Base-by-base conservation (phyloP, 495 filamentous ascomycete species). In the Podospora sp. region DNA sequence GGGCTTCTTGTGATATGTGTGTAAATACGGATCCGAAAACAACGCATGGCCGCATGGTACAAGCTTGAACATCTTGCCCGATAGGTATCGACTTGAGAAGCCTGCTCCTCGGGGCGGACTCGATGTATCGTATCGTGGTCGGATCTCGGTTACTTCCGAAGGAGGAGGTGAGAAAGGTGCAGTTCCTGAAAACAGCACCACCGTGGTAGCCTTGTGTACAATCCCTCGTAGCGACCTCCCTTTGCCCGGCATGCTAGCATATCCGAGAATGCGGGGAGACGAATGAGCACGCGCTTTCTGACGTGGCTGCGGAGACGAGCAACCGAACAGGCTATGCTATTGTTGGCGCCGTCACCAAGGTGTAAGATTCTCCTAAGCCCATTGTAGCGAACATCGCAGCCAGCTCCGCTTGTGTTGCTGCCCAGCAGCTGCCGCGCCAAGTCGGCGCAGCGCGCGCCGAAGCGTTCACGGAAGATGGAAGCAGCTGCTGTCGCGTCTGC, bases 101-200 rank as follows among this genome's bases (percentile, higher is more conserved):
- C 40, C 40, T 46, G 40, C 40, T 18, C 12, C 33, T 46, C 9
- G 40, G 40, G 40, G 40, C 16, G 40, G 40, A 46, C 11, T 46
- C 9, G 2, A 14, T 46, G 11, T 14, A 18, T 46, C 21, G 56
- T 59, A 3, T 2, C 26, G 6, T 12, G 20, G 20, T 33, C 24
- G 26, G 8, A 33, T 59, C 56, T 59, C 56, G 56, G 56, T 59
- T 59, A 25, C n/a, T 59, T 33, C 56, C 56, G 56, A 59, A 16
- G 16, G 24, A 22, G 24, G 14, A 55, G 21, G 14, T 55, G 20
- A 55, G 24, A 55, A 22, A n/a, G n/a, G 7, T 16, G 9, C 14
- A 55, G 16, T 20, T 11, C 52, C 52, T 22, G 16, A n/a, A 24
- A 55, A 24, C 14, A 22, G 1, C 52, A n/a, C 40, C 40, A 46